Evolutionary conservation across 1,284 basidiomycete species (phyloP).

Genomic region (Ceratobasidium sp.): DNA sequence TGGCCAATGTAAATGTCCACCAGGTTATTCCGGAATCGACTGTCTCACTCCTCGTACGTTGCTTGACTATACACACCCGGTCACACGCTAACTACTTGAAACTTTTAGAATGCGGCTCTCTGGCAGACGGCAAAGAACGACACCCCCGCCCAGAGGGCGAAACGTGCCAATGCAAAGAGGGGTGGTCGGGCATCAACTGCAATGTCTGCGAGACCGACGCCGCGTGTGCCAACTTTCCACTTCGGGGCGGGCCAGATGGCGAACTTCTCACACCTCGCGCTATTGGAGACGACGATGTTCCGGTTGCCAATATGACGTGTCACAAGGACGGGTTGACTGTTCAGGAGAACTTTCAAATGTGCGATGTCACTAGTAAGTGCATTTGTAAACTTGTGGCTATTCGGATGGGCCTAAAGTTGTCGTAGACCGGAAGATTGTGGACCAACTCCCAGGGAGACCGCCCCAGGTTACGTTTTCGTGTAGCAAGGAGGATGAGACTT

Average conservation of each 20-base stretch:
- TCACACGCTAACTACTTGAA: slow-evolving; percentile 5
- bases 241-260: slow-evolving; percentile 58
- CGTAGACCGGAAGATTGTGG: slow-evolving; percentile 89
- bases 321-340: slow-evolving; percentile 93
- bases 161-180: slow-evolving; percentile 90
- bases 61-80: not conserved
- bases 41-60: slow-evolving; percentile 84
- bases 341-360: slow-evolving; percentile 95
- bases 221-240: slow-evolving; percentile 82
- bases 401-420: not conserved
- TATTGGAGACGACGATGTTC: slow-evolving; percentile 62
- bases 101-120: slow-evolving; percentile 84
- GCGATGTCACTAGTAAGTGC: slow-evolving; percentile 92
- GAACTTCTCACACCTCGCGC: slow-evolving; percentile 61
- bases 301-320: slow-evolving; percentile 85
- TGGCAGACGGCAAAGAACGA: slow-evolving; percentile 89
- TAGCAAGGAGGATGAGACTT: slow-evolving; percentile 70
- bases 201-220: slow-evolving; percentile 90
- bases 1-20: slow-evolving; percentile 90
- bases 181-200: slow-evolving; percentile 97
- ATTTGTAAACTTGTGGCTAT: not conserved
- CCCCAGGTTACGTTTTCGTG: slow-evolving; percentile 98
- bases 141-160: slow-evolving; percentile 82
- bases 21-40: slow-evolving; percentile 92
- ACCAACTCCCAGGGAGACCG: slow-evolving; percentile 87